Base-by-base conservation (phyloP, 108 stramenopile genomes). In the Pseudonitzschia multiseries region DNA sequence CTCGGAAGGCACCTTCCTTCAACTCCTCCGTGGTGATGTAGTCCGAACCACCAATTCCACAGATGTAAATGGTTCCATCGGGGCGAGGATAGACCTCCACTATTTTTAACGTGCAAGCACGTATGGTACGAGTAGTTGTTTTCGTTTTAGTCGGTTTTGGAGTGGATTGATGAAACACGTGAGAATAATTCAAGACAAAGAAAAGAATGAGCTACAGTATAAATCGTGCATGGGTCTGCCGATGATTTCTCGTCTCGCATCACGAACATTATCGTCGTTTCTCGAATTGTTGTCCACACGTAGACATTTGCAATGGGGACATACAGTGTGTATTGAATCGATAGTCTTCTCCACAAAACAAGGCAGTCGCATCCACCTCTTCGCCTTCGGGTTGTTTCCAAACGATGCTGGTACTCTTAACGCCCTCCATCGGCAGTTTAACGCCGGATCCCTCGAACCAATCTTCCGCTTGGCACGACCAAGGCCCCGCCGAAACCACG, bases 291-390 rank as follows among this genome's bases (percentile, higher is more conserved):
- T 6, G 4, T 5, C 36, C 4, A 36, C 36, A 6, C n/a, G n/a
- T n/a, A n/a, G 12, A 48, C 12, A 10, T 48, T 48, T 10, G 46
- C 18, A 21, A 28, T 46, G 26, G 29, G 9, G 50, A 85, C 89
- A 77, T 84, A 91, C 89, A 79, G 88, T 84, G 95, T 63, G 89
- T 98, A 60, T 81, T 83, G 77, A 85, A 95, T 46, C 85, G 79
- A 70, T 87, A 50, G 72, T 99, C 96, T 74, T 98, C 97, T 24
- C 90, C 97, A 82, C 97, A 98, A 76, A 99, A 99, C 20, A 97
- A 78, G 0, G 97, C 98, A 57, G 93, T 96, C 0, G 97, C 95
- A 67, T 97, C 96, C 4, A 93, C 87, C 14, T 86, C 82, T 1
- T 26, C 61, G 2, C 72, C 85, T 20, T 81, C 71, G 22, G 84